These are phyloP conservation scores for Termitomyces sp. DNA, from an alignment of 768 basidiomycete species.

Conservation along the genomic window DNA sequence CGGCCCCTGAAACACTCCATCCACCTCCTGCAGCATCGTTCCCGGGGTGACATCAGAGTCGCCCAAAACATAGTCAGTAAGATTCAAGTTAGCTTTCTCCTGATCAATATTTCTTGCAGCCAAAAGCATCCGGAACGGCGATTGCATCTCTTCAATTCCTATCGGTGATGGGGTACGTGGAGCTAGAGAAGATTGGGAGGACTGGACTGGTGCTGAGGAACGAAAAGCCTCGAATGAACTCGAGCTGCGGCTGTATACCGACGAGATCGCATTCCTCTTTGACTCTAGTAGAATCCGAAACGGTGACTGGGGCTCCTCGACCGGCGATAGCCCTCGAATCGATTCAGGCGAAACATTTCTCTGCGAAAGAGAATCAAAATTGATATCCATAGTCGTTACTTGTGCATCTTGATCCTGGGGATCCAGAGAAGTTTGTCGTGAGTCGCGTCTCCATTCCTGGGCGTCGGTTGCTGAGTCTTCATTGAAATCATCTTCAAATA, in stretches of 20 bases:
- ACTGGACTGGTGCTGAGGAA: not conserved
- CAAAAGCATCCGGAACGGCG: constrained; percentile 9
- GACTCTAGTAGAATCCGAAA: constrained; percentile 12
- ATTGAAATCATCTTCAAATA: not conserved
- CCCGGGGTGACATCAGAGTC: not conserved
- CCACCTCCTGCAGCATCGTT: constrained; percentile 15
- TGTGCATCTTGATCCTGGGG: not conserved
- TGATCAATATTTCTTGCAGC: constrained; percentile 2
- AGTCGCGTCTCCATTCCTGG: not conserved
- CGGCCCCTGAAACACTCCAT: constrained; percentile 31
- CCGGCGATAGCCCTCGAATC: not conserved
- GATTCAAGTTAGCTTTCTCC: not conserved
- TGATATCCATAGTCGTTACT: not conserved
- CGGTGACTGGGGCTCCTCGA: constrained; percentile 7
- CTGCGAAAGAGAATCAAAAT: not conserved
- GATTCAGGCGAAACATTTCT: not conserved
- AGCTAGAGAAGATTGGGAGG: not conserved
- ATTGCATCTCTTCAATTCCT: not conserved
- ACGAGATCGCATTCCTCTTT: not conserved
- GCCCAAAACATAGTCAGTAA: not conserved
- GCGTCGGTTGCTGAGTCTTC: not conserved
- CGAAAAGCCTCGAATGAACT: not conserved
- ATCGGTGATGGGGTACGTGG: constrained; percentile 2
- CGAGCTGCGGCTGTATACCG: not conserved
- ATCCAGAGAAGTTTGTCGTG: not conserved